Evolutionary conservation across 1,284 basidiomycete species (phyloP).

Genomic region (Meira miltonrushii): DNA sequence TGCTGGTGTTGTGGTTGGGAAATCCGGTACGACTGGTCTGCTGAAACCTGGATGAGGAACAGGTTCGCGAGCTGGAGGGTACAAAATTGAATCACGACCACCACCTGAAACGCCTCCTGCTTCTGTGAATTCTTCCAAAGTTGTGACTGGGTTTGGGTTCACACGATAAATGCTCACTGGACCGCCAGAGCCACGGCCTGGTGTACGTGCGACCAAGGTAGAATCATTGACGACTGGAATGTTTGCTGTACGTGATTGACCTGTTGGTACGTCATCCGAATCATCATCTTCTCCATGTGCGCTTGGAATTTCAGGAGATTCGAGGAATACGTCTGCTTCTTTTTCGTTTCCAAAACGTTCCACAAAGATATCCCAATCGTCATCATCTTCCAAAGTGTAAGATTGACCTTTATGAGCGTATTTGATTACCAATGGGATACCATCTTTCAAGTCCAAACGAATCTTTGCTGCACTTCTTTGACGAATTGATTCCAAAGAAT

Average conservation of each 20-base stretch:
- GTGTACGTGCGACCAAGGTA: slow-evolving; percentile 47
- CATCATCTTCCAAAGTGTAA: slow-evolving; percentile 47
- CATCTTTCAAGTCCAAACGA: slow-evolving; percentile 37
- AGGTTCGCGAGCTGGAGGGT: slow-evolving; percentile 47
- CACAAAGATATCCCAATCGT: slow-evolving; percentile 50
- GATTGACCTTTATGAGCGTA: slow-evolving; percentile 40
- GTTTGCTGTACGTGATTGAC: slow-evolving; percentile 23
- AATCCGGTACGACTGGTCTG: slow-evolving; percentile 34
- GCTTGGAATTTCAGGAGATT: slow-evolving; percentile 43
- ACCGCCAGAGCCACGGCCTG: slow-evolving; percentile 47
- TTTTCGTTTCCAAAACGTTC: slow-evolving; percentile 39
- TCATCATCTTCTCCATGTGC: slow-evolving; percentile 23
- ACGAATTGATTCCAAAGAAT: slow-evolving; percentile 25
- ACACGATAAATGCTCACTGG: slow-evolving; percentile 49
- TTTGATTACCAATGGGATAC: slow-evolving; percentile 43
- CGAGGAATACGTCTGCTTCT: slow-evolving; percentile 48
- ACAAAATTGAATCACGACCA: slow-evolving; percentile 50
- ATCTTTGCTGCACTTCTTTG: slow-evolving; percentile 45
- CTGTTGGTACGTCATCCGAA: slow-evolving; percentile 13
- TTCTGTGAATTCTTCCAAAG: slow-evolving; percentile 44
- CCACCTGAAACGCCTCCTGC: slow-evolving; percentile 47
- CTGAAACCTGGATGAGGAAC: slow-evolving; percentile 30
- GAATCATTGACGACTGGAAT: slow-evolving; percentile 46
- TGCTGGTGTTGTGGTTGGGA: slow-evolving; percentile 20
- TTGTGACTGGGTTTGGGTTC: slow-evolving; percentile 29